Evolutionary conservation across 2,329 filamentous ascomycete species (phyloP), one percentile per base, ranked within the genome.

Genomic region (Pseudocercospora fuligena): DNA sequence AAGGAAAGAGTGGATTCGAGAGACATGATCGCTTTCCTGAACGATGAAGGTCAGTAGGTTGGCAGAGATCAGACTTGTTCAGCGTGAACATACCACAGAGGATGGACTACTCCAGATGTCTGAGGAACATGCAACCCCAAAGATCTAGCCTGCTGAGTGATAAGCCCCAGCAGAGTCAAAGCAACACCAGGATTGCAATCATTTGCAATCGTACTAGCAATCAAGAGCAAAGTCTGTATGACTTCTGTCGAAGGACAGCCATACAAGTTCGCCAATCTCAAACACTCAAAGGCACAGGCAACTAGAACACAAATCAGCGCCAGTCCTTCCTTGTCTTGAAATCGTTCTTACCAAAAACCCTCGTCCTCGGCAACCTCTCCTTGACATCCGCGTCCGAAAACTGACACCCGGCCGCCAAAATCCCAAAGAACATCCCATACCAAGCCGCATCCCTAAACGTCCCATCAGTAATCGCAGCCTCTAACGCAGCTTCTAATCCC

Each of bases 141-240:
- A n/a, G 12, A 29, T 29, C 47, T 9, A 31, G 47, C 54, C 14
- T 58, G 59, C 46, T 40, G 46, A 14, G 51, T 60, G 21, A 14
- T 27, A 21, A 49, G 46, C 16, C 36, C 63, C 4, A 65, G 40
- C 31, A 65, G 51, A 14, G 25, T 65, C 63, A 57, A 56, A 5
- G 40, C 63, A n/a, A 61, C 63, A 2, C 63, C 63, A 21, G 63
- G 63, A 61, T 65, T 65, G 27, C 40, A 61, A 43, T 65, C 63
- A 40, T 65, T 65, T 14, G 63, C 54, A 46, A 65, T 60, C 19
- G 60, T 49, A 12, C 43, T 61, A 5, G 60, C 63, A 9, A 65
- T 33, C 23, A 65, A 31, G 1, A 65, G 57, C 16, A 53, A 54
- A 19, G 63, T 54, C 57, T 65, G 63, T 12, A 65, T 49, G 25